Evolutionary conservation across 148 eudicot species (phyloP).

Genomic region (Tetragonia tetragonoides): DNA sequence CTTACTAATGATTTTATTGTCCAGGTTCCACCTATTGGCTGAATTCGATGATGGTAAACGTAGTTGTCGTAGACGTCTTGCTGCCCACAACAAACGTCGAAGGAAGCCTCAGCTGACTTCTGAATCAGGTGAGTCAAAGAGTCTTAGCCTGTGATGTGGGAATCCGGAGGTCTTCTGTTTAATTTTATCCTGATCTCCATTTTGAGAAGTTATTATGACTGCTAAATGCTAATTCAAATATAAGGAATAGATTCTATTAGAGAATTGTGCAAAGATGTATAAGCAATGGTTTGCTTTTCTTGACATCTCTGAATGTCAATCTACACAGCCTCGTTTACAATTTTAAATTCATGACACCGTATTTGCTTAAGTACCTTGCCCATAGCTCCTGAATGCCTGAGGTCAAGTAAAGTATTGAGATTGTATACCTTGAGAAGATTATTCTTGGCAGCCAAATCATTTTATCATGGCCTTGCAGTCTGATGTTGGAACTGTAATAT

Average conservation of each 20-base stretch:
- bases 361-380: not conserved
- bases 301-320: not conserved
- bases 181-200: not conserved
- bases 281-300: not conserved
- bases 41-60: conserved; percentile 90
- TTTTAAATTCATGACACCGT: no score
- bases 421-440: not conserved
- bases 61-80: conserved; percentile 89
- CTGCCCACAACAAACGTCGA: conserved; percentile 83
- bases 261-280: not conserved
- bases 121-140: conserved; percentile 34
- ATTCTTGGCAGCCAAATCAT: not conserved
- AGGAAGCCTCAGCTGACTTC: conserved; percentile 53
- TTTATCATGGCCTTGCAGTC: not conserved
- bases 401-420: not conserved
- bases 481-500: not conserved
- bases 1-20: conserved; percentile 10
- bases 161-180: not conserved
- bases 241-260: not conserved
- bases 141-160: not conserved
- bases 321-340: not conserved
- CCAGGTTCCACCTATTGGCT: conserved; percentile 72
- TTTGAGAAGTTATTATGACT: not conserved
- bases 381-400: conserved; percentile 3
- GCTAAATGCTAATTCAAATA: not conserved